These are phyloP conservation scores for Talaromyces funiculosus DNA, from an alignment of 2,329 filamentous ascomycete genomes.

Conservation along the genomic window DNA sequence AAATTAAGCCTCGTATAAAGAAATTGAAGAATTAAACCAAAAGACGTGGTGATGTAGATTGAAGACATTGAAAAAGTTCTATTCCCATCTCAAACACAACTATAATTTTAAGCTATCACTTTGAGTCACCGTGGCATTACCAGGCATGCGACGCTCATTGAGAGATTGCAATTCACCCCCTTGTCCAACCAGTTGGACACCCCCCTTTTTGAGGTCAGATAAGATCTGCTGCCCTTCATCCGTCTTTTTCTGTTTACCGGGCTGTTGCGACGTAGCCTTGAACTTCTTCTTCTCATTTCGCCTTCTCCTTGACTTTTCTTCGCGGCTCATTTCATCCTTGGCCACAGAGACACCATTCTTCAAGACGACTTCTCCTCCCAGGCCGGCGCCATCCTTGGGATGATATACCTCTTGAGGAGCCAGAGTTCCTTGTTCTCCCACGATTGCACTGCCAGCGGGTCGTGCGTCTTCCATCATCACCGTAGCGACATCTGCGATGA, in stretches of 20 bases:
- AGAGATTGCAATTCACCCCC: slow-evolving; percentile 81
- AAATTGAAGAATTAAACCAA: not conserved
- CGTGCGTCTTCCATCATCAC: slow-evolving; percentile 94
- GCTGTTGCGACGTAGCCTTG: slow-evolving; percentile 51
- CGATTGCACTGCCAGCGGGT: slow-evolving; percentile 68
- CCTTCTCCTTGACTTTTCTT: slow-evolving; percentile 72
- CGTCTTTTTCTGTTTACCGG: slow-evolving; percentile 42
- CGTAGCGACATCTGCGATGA: slow-evolving; percentile 85
- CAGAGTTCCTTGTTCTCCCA: slow-evolving; percentile 59
- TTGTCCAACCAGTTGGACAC: slow-evolving; percentile 86
- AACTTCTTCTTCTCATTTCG: slow-evolving; percentile 81
- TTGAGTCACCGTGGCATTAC: slow-evolving; percentile 25
- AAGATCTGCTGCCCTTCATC: slow-evolving; percentile 51
- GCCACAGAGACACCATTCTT: slow-evolving; percentile 74
- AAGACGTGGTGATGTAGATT: not conserved
- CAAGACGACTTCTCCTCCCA: slow-evolving; percentile 65
- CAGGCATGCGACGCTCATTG: slow-evolving; percentile 66
- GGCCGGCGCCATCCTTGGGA: slow-evolving; percentile 60
- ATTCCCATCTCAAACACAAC: not conserved
- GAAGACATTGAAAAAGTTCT: not conserved
- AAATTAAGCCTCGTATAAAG: not conserved
- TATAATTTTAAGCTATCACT: slow-evolving; percentile 9
- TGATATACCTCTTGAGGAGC: slow-evolving; percentile 93
- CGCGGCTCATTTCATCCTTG: slow-evolving; percentile 78
- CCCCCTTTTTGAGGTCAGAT: slow-evolving; percentile 70